phyloP scores from a whole-genome alignment of 2,329 filamentous ascomycete species.

The Ceratocystis ficicola region DNA sequence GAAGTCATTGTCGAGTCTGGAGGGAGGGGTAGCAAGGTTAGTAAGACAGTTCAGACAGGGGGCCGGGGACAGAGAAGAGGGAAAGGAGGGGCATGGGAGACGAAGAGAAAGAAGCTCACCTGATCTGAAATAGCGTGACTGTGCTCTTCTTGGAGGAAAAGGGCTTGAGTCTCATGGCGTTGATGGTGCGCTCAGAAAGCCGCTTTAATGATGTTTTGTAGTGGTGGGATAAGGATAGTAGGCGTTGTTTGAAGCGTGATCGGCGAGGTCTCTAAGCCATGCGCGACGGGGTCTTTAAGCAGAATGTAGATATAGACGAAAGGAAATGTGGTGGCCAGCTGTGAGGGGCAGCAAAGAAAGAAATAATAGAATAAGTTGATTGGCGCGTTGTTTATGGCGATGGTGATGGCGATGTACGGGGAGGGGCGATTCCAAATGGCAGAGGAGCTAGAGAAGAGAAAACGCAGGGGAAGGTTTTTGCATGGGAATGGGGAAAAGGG shows the following conservation, averaged over 20 bases:
- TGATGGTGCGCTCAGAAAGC: neutral
- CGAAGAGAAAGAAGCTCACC: constrained; percentile 12
- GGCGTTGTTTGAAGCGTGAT: constrained; percentile 4
- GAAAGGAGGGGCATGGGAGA: neutral
- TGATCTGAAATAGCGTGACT: constrained; percentile 21
- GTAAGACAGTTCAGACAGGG: neutral
- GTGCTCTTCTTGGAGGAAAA: constrained; percentile 22
- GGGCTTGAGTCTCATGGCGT: constrained; percentile 22
- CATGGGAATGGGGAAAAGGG: constrained; percentile 8
- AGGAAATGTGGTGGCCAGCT: neutral
- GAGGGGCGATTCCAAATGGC: neutral
- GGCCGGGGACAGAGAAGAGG: neutral
- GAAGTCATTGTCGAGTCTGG: constrained; percentile 64
- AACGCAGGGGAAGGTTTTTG: neutral
- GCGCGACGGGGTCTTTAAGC: neutral
- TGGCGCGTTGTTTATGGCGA: neutral
- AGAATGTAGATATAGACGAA: neutral
- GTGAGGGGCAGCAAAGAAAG: neutral
- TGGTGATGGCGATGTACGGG: neutral
- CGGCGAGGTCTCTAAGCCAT: constrained; percentile 6
- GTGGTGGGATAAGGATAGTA: constrained; percentile 5
- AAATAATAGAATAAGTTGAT: constrained; percentile 1
- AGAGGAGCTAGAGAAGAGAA: constrained; percentile 6
- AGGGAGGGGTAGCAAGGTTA: constrained; percentile 8
- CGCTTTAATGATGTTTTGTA: constrained; percentile 1